Base-by-base conservation (phyloP, 2,329 filamentous ascomycete genomes). In the Elsinoe batatas region DNA sequence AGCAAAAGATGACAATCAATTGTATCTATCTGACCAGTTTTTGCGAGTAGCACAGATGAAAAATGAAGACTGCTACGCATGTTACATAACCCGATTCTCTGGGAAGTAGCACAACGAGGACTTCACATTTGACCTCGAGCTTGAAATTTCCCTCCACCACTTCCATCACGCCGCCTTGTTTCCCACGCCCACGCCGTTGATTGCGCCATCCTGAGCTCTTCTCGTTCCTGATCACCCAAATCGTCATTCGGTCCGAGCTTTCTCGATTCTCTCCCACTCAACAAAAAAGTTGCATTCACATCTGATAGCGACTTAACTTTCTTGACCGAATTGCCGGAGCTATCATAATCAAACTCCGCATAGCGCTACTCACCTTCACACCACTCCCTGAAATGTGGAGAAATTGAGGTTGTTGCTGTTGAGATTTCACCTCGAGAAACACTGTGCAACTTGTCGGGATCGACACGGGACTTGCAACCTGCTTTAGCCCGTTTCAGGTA, bases 181-280 rank as follows among this genome's bases (percentile, higher is more conserved):
- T 38, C 32, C 44, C 44, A 35, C 30, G 44, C 5, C 12, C n/a
- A 17, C 26, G 26, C 44, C 30, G 26, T 49, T 49, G 26, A 33
- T 49, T 49, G 44, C 30, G 44, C 44, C 40, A 44, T 44, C 26
- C 40, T 7, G 26, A 30, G 26, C 36, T 18, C 13, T 38, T 35
- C 44, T 33, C 44, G 15, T 13, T 22, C 17, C 44, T 49, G 44
- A 49, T 49, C 44, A 30, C 26, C 26, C 44, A 33, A 33, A 35
- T 51, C 47, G 47, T 51, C 47, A 51, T 51, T 13, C 3, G 44
- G 47, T 38, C 47, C 47, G 33, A 51, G 47, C 47, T 51, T 33
- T 30, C 43, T 49, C 17, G n/a, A 49, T 49, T 49, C 30, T 49
- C 30, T 35, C 13, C 26, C 15, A 20, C 47, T 51, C 47, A 51